These are phyloP conservation scores for Hansenula sp. DNA, from an alignment of 1,139 yeast species.

Conservation along the genomic window DNA sequence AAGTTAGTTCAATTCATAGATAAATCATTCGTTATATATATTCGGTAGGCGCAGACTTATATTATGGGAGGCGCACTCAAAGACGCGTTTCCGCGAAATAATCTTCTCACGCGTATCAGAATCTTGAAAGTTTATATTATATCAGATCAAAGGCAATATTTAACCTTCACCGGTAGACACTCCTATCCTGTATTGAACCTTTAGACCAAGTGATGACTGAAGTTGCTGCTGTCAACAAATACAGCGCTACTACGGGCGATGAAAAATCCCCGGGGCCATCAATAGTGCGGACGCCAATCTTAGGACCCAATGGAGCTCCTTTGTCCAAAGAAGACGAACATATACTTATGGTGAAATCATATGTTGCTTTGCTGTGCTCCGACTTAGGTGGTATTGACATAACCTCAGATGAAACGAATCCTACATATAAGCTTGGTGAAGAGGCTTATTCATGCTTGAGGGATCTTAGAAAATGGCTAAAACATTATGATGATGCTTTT, in stretches of 20 bases:
- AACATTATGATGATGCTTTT: slow-evolving; percentile 72
- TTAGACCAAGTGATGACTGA: no score
- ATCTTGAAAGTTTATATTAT: no score
- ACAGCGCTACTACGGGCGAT: no score
- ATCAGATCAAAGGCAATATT: no score
- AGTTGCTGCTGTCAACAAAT: no score
- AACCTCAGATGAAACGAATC: slow-evolving; percentile 36
- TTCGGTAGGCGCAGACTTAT: no score
- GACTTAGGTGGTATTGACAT: slow-evolving; percentile 83
- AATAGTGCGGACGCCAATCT: not conserved
- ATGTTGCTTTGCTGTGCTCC: slow-evolving; percentile 67
- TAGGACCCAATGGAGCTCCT: not conserved
- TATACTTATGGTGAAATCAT: slow-evolving; percentile 41
- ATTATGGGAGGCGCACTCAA: not conserved
- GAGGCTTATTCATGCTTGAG: slow-evolving; percentile 72
- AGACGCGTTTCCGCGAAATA: not conserved
- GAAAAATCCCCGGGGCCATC: no score
- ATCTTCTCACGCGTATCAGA: not conserved
- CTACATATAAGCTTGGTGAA: slow-evolving; percentile 78
- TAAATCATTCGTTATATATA: no score
- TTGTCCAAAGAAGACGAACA: not conserved
- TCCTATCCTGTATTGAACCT: no score
- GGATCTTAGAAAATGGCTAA: slow-evolving; percentile 86
- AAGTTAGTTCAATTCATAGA: no score
- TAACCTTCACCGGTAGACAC: no score